Percentiles rank a stretch among this genome's conserved stretches.
Evolutionary conservation across 139 green algal species (phyloP).

Genomic region (Pleodorina starrii): DNA sequence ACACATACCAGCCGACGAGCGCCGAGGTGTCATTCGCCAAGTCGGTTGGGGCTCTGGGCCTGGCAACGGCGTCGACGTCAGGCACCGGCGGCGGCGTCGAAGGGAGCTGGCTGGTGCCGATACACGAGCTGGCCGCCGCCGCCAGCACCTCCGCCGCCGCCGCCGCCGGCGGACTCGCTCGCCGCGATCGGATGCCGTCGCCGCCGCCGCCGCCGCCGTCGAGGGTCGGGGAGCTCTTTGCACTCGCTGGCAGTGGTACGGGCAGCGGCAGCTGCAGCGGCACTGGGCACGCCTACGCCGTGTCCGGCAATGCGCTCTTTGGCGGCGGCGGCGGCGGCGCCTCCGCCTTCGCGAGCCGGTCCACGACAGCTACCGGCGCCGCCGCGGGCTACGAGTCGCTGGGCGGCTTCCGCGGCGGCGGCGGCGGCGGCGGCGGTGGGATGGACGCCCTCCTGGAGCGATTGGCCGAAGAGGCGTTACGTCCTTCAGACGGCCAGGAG

Average conservation of each 20-base stretch:
- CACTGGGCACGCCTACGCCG: too few species aligned
- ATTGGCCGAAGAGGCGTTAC: neutral
- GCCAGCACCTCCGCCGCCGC: neutral
- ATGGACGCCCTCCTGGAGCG: conserved; percentile 20
- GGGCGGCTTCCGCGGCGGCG: neutral
- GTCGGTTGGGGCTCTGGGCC: neutral
- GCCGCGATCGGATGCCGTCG: neutral
- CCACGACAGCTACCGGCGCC: neutral
- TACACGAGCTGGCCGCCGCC: neutral
- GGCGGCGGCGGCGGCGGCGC: too few species aligned
- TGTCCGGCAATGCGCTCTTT: too few species aligned
- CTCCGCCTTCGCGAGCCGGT: too few species aligned
- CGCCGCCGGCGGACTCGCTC: neutral
- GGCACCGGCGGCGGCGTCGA: neutral
- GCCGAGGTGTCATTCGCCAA: neutral
- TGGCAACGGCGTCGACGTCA: neutral
- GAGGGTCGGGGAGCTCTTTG: neutral
- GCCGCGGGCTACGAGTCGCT: neutral
- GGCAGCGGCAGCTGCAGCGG: too few species aligned
- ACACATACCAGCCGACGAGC: conserved; percentile 12
- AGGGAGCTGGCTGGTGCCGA: neutral
- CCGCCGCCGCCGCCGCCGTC: too few species aligned
- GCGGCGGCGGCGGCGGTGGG: neutral
- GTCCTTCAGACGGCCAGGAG: neutral
- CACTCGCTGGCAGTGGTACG: neutral